Evolutionary conservation across 1,284 basidiomycete species (phyloP).

Genomic region (Kwoniella shivajii): DNA sequence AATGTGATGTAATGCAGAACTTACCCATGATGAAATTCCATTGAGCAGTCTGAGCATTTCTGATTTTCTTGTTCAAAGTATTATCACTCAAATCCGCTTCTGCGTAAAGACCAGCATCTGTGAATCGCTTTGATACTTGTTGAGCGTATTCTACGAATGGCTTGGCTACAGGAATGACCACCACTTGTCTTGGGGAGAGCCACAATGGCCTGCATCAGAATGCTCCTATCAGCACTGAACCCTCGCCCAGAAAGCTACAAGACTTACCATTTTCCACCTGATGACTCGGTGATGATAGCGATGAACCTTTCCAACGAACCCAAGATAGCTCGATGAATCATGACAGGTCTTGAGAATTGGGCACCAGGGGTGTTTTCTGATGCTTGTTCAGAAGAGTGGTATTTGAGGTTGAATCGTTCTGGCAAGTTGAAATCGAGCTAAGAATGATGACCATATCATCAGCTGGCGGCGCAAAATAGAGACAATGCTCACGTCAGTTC

Average conservation of each 20-base stretch:
- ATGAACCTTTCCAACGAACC: conserved; percentile 96
- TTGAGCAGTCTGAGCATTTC: conserved; percentile 87
- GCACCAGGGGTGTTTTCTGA: conserved; percentile 53
- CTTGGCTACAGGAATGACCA: conserved; percentile 90
- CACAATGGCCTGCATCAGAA: conserved; percentile 88
- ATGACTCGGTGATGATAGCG: conserved; percentile 96
- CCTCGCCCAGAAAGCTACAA: not conserved
- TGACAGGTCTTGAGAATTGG: conserved; percentile 79
- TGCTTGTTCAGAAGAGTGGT: conserved; percentile 68
- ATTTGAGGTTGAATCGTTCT: conserved; percentile 95
- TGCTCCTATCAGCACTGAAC: no score
- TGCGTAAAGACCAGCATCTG: conserved; percentile 74
- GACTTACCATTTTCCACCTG: conserved; percentile 89
- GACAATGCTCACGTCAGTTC: not conserved
- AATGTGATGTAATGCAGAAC: conserved; percentile 40
- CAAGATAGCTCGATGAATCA: conserved; percentile 97
- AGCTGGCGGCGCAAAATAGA: not conserved
- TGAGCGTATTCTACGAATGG: conserved; percentile 85
- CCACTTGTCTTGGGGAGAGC: conserved; percentile 90
- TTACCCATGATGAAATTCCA: conserved; percentile 96
- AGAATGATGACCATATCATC: not conserved
- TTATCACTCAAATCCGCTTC: conserved; percentile 92
- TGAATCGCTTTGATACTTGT: conserved; percentile 71
- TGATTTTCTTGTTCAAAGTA: conserved; percentile 95
- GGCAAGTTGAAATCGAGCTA: conserved; percentile 99